Percentiles rank a stretch among this genome's conserved stretches.
Conservation (phyloP, 768 basidiomycete species). For the Boletus reticuloceps region DNA sequence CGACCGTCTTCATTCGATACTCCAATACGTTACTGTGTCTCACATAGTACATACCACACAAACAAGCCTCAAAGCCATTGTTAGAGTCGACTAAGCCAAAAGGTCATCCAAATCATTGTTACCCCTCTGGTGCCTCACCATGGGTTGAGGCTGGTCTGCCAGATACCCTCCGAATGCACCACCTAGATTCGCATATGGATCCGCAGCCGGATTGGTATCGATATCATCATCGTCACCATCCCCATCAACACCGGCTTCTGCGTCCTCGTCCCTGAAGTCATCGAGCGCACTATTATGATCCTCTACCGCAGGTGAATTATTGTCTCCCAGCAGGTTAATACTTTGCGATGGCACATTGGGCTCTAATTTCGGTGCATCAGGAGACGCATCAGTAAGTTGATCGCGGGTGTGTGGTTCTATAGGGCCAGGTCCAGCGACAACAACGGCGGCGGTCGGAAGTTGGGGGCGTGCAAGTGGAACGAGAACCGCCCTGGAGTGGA, state of each 20-base stretch:
- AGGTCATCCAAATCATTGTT: conserved; percentile 63
- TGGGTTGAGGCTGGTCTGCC: conserved; percentile 70
- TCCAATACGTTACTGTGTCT: too few species aligned
- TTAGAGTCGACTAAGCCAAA: conserved; percentile 44
- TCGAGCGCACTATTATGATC: conserved; percentile 4
- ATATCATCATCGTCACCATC: conserved; percentile 44
- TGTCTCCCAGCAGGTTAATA: conserved; percentile 18
- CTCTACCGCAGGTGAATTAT: conserved; percentile 4
- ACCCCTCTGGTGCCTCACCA: conserved; percentile 40
- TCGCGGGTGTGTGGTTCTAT: conserved; percentile 28
- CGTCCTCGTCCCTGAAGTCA: conserved; percentile 25
- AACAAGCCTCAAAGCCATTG: background rate
- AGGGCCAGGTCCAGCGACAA: conserved; percentile 56
- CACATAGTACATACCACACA: conserved; percentile 10
- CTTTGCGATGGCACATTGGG: conserved; percentile 29
- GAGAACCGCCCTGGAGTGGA: conserved; percentile 70
- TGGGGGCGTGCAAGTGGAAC: conserved; percentile 56
- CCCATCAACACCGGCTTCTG: conserved; percentile 26
- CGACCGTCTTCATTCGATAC: background rate
- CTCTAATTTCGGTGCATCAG: conserved; percentile 30
- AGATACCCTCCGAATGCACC: conserved; percentile 72
- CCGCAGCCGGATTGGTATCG: conserved; percentile 34
- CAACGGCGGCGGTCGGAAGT: conserved; percentile 43
- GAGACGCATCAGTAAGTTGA: conserved; percentile 25
- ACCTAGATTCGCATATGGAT: conserved; percentile 84